These are phyloP conservation scores for Jacaranda mimosifolia DNA, from an alignment of 257 asterid species.

Conservation along the genomic window DNA sequence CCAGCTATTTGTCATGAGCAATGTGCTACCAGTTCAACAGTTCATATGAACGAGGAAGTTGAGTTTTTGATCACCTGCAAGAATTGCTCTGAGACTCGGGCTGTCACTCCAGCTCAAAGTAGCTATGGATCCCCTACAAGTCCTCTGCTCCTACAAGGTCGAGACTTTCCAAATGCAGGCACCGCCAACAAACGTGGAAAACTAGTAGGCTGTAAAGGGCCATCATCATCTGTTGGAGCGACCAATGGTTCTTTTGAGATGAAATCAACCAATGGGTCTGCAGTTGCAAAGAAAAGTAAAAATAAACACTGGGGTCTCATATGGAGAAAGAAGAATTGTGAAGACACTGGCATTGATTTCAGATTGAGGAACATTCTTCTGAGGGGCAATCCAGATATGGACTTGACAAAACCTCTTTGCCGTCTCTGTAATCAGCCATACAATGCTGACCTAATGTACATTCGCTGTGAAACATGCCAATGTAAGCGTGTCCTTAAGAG, in stretches of 20 bases:
- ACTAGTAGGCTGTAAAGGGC: conserved; percentile 30
- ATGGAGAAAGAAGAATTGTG: conserved; percentile 56
- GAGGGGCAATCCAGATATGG: conserved; percentile 48
- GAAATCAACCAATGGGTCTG: conserved; percentile 41
- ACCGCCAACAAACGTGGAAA: conserved; percentile 36
- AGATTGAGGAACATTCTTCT: conserved; percentile 53
- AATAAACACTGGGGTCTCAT: conserved; percentile 67
- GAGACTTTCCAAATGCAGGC: conserved; percentile 38
- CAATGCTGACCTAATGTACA: conserved; percentile 59
- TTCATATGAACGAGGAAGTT: conserved; percentile 43
- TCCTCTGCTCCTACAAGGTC: conserved; percentile 63
- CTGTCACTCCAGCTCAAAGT: conserved; percentile 35
- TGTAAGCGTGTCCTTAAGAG: conserved; percentile 45
- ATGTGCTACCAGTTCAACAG: conserved; percentile 60
- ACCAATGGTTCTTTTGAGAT: conserved; percentile 39
- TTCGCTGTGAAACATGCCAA: conserved; percentile 64
- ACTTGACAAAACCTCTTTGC: conserved; percentile 43
- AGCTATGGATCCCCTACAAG: conserved; percentile 64
- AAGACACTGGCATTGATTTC: conserved; percentile 55
- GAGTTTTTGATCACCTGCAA: conserved; percentile 59
- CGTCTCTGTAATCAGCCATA: conserved; percentile 60
- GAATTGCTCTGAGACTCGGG: conserved; percentile 50
- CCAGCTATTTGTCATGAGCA: conserved; percentile 70
- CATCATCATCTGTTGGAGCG: conserved; percentile 43
- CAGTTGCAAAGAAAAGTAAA: conserved; percentile 45